Evolutionary conservation across 169 alveolate species (phyloP).

Genomic region (Eimeria acervulina): DNA sequence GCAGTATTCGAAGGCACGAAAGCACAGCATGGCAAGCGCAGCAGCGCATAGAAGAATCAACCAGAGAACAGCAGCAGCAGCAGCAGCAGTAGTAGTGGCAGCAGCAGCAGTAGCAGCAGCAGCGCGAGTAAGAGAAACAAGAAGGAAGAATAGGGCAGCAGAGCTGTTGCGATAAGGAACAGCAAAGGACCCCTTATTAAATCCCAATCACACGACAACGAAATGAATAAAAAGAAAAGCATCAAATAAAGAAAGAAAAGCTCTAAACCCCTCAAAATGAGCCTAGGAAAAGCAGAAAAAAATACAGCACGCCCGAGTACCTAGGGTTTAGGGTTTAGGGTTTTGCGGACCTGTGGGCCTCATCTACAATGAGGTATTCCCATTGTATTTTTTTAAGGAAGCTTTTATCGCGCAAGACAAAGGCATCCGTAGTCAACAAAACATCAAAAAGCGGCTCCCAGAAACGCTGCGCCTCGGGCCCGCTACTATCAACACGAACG

Average conservation of each 20-base stretch:
- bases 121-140: too few species aligned
- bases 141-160: too few species aligned
- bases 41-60: too few species aligned
- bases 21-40: too few species aligned
- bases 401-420: slow-evolving; percentile 87
- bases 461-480: slow-evolving; percentile 42
- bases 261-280: too few species aligned
- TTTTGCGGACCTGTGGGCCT: slow-evolving; percentile 93
- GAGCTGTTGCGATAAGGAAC: too few species aligned
- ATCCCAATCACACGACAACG: too few species aligned
- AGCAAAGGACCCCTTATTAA: too few species aligned
- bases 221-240: too few species aligned
- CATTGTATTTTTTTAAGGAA: slow-evolving; percentile 93
- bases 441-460: slow-evolving; percentile 87
- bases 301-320: not conserved
- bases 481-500: slow-evolving; percentile 37
- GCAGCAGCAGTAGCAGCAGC: not conserved
- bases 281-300: too few species aligned
- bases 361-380: slow-evolving; percentile 97
- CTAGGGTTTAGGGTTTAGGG: not conserved
- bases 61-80: not conserved
- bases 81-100: not conserved
- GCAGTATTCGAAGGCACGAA: too few species aligned
- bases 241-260: too few species aligned
- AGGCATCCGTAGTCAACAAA: slow-evolving; percentile 87